phyloP scores from a whole-genome alignment of 2,329 filamentous ascomycete genomes.

The Calonectria pseudoturangicola region DNA sequence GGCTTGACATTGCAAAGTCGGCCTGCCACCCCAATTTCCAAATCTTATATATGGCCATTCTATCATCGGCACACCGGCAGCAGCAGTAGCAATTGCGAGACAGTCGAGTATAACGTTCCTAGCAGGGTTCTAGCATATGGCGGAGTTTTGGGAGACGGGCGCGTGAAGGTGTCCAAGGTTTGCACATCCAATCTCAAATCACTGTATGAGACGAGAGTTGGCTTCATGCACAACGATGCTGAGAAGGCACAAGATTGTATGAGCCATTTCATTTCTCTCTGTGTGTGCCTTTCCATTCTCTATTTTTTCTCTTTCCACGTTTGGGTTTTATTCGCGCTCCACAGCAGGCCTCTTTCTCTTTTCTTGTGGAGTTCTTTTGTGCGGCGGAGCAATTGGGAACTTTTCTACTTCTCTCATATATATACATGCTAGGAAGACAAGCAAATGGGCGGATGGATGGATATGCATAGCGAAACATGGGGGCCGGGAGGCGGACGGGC shows the following conservation, averaged over 20 bases:
- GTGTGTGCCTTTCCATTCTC: constrained; percentile 36
- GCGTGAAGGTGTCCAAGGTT: constrained; percentile 48
- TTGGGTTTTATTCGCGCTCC: constrained; percentile 42
- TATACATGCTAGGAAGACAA: constrained; percentile 46
- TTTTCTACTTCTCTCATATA: constrained; percentile 36
- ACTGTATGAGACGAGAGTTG: constrained; percentile 46
- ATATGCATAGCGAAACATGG: constrained; percentile 41
- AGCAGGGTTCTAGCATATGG: constrained; percentile 57
- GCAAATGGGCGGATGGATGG: constrained; percentile 35
- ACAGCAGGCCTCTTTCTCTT: constrained; percentile 31
- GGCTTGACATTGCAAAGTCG: constrained; percentile 26
- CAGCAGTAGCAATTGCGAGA: constrained; percentile 45
- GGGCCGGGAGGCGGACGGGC: constrained; percentile 28
- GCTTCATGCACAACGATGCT: constrained; percentile 36
- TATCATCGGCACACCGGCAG: constrained; percentile 46
- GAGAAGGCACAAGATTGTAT: constrained; percentile 43
- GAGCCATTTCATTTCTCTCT: constrained; percentile 39
- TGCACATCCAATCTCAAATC: constrained; percentile 46
- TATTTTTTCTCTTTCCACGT: constrained; percentile 39
- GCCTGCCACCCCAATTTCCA: constrained; percentile 43
- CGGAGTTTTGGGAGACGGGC: constrained; percentile 59
- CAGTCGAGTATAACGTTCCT: constrained; percentile 51
- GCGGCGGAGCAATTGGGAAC: constrained; percentile 49
- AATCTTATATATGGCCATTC: constrained; percentile 50
- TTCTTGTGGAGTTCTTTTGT: constrained; percentile 38